Base-by-base conservation (phyloP, 1,139 yeast genomes). In the Arxiozyma slooffiae region DNA sequence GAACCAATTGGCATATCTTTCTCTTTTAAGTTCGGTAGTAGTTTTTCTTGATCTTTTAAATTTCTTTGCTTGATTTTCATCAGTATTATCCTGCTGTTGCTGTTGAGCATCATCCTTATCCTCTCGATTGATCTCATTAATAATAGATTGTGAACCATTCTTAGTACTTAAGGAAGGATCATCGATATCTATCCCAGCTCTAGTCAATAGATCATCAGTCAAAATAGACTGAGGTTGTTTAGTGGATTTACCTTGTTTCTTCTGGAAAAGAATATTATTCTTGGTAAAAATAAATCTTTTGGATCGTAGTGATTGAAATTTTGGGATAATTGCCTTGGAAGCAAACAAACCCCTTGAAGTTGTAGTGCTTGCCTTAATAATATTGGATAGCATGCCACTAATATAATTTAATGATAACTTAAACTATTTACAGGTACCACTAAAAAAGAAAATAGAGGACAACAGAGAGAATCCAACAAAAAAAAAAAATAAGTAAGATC, bases 131-230 rank as follows among this genome's bases (percentile, higher is more conserved):
- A 64, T 59, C 52, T 49, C 49, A 43, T 46, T 50, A 23, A 34
- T 42, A 30, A 4, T 30, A 30, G 36, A 30, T 11, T 30, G 36
- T 41, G 37, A n/a, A 9, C 20, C 37, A 20, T 41, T 41, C 30
- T 40, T 40, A 22, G 44, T 41, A 26, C 44, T 53, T n/a, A 54
- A 46, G 1, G 57, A 47, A 20, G 52, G 52, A 38, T 57, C 69
- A 38, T 73, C 76, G n/a, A 73, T 64, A 50, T 80, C 95, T 55
- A 89, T 80, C 43, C 96, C 96, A 9, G 96, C 96, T 62, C 82
- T 80, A 34, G 85, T 83, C 56, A 89, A 75, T 61, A 89, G 62
- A 62, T 89, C 96, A 54, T 89, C 96, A 42, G 85, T 82, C 56
- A 89, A 74, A 60, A 89, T 78, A 26, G 86, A 77, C 59, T 78